phyloP scores from a whole-genome alignment of 2,329 filamentous ascomycete species.

The Davidsoniella virescens region DNA sequence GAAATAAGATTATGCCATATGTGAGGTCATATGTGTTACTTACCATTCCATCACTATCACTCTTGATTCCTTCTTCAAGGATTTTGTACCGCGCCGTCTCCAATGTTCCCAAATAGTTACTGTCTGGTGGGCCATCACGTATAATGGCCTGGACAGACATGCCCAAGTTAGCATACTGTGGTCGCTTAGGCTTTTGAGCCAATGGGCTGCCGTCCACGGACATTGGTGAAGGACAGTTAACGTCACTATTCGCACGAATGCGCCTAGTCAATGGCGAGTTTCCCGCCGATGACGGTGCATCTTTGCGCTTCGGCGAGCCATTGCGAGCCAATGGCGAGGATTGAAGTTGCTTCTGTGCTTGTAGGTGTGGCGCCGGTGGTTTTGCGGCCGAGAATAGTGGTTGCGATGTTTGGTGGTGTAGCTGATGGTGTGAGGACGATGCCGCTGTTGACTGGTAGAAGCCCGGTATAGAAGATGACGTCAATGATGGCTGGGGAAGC shows the following conservation, averaged over 20 bases:
- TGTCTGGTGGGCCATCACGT: slow-evolving; percentile 61
- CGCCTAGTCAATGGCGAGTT: slow-evolving; percentile 30
- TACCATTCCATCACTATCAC: slow-evolving; percentile 70
- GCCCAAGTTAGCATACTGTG: slow-evolving; percentile 33
- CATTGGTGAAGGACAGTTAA: slow-evolving; percentile 23
- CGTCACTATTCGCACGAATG: slow-evolving; percentile 59
- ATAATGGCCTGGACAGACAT: slow-evolving; percentile 59
- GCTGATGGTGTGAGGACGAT: slow-evolving; percentile 3
- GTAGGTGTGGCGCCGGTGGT: neutral
- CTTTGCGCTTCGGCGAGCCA: slow-evolving; percentile 20
- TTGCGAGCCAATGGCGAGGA: slow-evolving; percentile 17
- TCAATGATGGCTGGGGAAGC: slow-evolving; percentile 13
- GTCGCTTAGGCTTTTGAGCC: slow-evolving; percentile 17
- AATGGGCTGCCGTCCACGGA: neutral
- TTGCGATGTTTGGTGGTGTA: slow-evolving; percentile 11
- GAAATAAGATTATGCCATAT: neutral
- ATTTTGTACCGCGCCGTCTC: slow-evolving; percentile 59
- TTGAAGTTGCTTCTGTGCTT: slow-evolving; percentile 3
- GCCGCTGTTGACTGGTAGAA: slow-evolving; percentile 1
- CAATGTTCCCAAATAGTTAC: slow-evolving; percentile 49
- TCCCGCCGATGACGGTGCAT: slow-evolving; percentile 16
- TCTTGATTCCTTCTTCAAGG: slow-evolving; percentile 58
- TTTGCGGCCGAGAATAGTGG: neutral
- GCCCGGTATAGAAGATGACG: neutral
- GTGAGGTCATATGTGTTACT: slow-evolving; percentile 14